phyloP scores from a whole-genome alignment of 2,329 filamentous ascomycete species.

The Zymoseptoria pseudotritici region DNA sequence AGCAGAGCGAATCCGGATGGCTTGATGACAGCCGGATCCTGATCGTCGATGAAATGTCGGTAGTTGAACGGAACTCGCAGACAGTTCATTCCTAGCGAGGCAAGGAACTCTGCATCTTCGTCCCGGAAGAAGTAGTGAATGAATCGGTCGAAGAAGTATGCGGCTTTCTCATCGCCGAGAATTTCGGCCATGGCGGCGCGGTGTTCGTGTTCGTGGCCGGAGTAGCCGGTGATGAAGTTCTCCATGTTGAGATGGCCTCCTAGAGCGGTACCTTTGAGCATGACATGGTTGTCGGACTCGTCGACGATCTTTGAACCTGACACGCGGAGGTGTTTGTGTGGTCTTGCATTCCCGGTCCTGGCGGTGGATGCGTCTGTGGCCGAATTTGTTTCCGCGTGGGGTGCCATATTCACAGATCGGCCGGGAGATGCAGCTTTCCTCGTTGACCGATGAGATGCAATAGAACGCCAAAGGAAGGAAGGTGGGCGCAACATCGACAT shows the following conservation, averaged over 20 bases:
- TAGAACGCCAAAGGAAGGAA: background rate
- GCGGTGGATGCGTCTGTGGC: no score
- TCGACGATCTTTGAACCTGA: constrained; percentile 41
- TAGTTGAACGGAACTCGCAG: constrained; percentile 56
- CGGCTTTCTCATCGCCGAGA: constrained; percentile 49
- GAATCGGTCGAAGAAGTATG: constrained; percentile 54
- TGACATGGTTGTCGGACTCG: constrained; percentile 36
- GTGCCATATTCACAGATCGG: background rate
- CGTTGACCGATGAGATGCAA: background rate
- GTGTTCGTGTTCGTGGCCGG: constrained; percentile 51
- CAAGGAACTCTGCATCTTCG: constrained; percentile 51
- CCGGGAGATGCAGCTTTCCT: background rate
- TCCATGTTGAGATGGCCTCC: constrained; percentile 39
- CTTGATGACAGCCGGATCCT: constrained; percentile 44
- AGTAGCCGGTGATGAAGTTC: constrained; percentile 54
- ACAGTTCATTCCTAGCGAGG: constrained; percentile 50
- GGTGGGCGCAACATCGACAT: background rate
- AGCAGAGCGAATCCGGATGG: constrained; percentile 43
- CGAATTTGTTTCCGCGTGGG: background rate
- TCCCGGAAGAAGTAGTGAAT: constrained; percentile 54
- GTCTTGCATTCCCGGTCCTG: background rate
- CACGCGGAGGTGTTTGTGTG: constrained; percentile 20
- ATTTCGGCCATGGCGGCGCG: constrained; percentile 47
- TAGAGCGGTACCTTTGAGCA: constrained; percentile 43
- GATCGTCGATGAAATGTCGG: constrained; percentile 46